phyloP scores from a whole-genome alignment of 106 monocot species.

The Platanthera guangdongensis region DNA sequence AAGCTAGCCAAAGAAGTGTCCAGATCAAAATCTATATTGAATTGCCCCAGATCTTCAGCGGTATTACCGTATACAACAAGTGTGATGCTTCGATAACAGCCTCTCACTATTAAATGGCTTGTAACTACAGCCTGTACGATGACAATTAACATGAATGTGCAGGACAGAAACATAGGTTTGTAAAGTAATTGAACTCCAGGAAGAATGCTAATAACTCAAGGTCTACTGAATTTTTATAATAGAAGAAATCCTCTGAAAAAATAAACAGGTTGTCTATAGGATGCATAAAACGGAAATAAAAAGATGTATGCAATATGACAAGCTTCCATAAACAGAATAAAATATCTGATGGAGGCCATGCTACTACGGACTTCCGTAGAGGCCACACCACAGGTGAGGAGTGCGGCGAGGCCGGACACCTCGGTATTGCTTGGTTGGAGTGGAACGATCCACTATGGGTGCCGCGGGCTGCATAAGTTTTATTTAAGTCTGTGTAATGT shows the following conservation, averaged over 20 bases:
- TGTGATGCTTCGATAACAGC: conserved; percentile 91
- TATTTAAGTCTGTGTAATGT: too few relatives aligned
- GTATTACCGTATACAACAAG: conserved; percentile 94
- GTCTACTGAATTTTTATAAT: not conserved
- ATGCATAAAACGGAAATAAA: not conserved
- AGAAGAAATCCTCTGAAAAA: not conserved
- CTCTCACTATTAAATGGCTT: conserved; percentile 82
- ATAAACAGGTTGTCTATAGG: not conserved
- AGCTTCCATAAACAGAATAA: too few relatives aligned
- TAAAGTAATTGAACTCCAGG: not conserved
- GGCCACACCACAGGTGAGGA: too few relatives aligned
- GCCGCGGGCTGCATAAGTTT: too few relatives aligned
- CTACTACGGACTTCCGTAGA: too few relatives aligned
- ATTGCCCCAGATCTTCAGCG: conserved; percentile 93
- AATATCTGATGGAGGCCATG: too few relatives aligned
- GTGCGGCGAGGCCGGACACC: too few relatives aligned
- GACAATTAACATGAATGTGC: not conserved
- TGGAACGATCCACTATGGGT: too few relatives aligned
- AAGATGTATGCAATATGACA: not conserved
- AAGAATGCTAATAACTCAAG: not conserved
- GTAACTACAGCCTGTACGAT: conserved; percentile 85
- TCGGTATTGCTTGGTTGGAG: too few relatives aligned
- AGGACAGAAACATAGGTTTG: too few relatives aligned
- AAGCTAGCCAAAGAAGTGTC: conserved; percentile 76
- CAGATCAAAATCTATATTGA: conserved; percentile 78